Evolutionary conservation across 495 filamentous ascomycete species (phyloP).

Genomic region (Penicillium psychrofluorescens): DNA sequence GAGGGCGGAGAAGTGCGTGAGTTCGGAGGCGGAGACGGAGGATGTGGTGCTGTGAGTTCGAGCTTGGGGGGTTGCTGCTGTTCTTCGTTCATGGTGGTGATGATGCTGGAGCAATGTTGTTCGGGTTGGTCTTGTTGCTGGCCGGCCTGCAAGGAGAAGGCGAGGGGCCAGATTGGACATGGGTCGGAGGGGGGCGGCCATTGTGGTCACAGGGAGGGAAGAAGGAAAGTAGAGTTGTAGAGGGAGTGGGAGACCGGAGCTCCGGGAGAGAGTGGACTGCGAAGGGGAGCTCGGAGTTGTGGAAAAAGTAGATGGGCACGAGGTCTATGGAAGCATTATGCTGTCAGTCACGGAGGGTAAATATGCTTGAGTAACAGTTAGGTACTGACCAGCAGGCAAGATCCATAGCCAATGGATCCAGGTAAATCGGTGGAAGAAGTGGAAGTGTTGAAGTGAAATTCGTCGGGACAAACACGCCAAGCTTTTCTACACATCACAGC

Average conservation of each 20-base stretch:
- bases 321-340: too few species aligned
- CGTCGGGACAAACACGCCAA: constrained; percentile 14
- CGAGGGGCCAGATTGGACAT: constrained; percentile 5
- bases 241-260: too few species aligned
- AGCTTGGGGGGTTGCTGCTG: not conserved
- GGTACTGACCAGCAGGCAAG: constrained; percentile 3
- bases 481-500: not conserved
- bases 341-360: too few species aligned
- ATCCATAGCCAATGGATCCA: not conserved
- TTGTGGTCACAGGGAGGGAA: not conserved
- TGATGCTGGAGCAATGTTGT: not conserved
- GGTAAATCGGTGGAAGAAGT: not conserved
- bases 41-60: constrained; percentile 44
- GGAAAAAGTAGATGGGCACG: too few species aligned
- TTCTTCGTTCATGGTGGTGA: not conserved
- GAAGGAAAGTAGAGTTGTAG: too few species aligned
- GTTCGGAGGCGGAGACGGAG: constrained; percentile 76
- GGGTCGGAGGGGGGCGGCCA: constrained; percentile 8
- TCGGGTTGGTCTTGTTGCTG: constrained; percentile 1
- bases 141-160: constrained; percentile 1
- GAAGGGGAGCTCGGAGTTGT: too few species aligned
- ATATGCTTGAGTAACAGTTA: too few species aligned
- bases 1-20: constrained; percentile 89
- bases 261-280: too few species aligned
- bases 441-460: constrained; percentile 16